Evolutionary conservation across 2,329 filamentous ascomycete species (phyloP), one percentile per base, ranked within the genome.

Genomic region (Pezicula neosporulosa): DNA sequence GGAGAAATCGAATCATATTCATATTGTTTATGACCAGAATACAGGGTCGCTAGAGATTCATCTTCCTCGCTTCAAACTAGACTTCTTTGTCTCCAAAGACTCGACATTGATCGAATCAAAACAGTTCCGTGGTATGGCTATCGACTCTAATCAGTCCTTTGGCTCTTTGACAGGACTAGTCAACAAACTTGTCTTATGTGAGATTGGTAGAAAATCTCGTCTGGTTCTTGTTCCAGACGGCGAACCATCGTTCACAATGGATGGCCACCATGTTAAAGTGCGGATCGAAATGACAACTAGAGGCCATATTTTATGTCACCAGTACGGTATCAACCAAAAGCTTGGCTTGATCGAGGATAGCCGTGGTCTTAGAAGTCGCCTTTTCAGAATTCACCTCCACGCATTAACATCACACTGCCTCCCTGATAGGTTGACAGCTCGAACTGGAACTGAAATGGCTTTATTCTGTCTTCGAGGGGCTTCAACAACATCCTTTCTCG

Each of bases 401-500:
- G 79, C 75, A 0, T 50, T 82, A 0, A 85, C 81, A 2, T 78
- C 80, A 0, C 71, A 73, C 45, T 78, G 70, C 24, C 63, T 81
- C 0, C 73, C 75, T 0, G 81, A 85, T 55, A 66, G 64, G 0
- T 65, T 83, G 0, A 78, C 74, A 0, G 47, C 58, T 0, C 63
- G 65, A 5, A 85, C 78, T 0, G 82, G 82, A 0, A 81, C 78
- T 0, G 81, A 85, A 55, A 63, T 77, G 43, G 77, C 80, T 0
- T 57, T 85, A 0, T 55, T 60, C 0, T 77, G 81, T 1, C 60
- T 85, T 1, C 41, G 52, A 0, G 79, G 76, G 0, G 77, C 77
- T 0, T 69, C 77, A 0, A 63, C 81, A 0, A 60, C 65, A 16
- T 85, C 81, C 0, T 76, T 77, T 44, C 62, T 68, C 3, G 44